phyloP scores from a whole-genome alignment of 2,329 filamentous ascomycete genomes.

The Nemania sp. region DNA sequence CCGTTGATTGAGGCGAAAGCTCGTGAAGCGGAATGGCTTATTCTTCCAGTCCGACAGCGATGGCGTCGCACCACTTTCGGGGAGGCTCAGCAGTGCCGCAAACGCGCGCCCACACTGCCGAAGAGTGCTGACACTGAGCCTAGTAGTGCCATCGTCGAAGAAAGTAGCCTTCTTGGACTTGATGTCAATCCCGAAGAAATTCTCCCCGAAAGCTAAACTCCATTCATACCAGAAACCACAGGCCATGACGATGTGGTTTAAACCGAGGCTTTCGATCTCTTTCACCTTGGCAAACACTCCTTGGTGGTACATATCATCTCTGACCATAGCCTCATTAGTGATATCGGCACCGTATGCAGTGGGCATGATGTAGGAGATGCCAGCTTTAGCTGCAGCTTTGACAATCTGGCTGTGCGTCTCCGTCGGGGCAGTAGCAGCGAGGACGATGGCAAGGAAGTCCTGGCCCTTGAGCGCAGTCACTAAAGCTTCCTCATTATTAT shows the following conservation, averaged over 20 bases:
- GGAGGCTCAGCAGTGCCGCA: conserved; percentile 61
- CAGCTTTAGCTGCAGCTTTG: conserved; percentile 65
- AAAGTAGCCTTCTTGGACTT: conserved; percentile 53
- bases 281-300: conserved; percentile 17
- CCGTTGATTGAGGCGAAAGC: conserved; percentile 68
- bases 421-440: conserved; percentile 56
- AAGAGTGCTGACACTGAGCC: conserved; percentile 69
- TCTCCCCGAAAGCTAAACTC: conserved; percentile 55
- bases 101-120: conserved; percentile 65
- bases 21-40: conserved; percentile 61
- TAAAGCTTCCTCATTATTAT: conserved; percentile 54
- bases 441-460: conserved; percentile 66
- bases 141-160: conserved; percentile 66
- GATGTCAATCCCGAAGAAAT: conserved; percentile 62
- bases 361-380: conserved; percentile 66
- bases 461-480: conserved; percentile 64
- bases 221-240: conserved; percentile 67
- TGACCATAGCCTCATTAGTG: conserved; percentile 52
- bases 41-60: conserved; percentile 60
- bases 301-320: conserved; percentile 40
- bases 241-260: conserved; percentile 55
- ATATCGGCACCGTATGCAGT: conserved; percentile 59
- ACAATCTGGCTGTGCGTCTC: conserved; percentile 63
- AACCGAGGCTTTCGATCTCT: conserved; percentile 12
- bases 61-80: conserved; percentile 54